These are phyloP conservation scores for Pestalotiopsis sp. DNA, from an alignment of 2,329 filamentous ascomycete species.

Conservation along the genomic window DNA sequence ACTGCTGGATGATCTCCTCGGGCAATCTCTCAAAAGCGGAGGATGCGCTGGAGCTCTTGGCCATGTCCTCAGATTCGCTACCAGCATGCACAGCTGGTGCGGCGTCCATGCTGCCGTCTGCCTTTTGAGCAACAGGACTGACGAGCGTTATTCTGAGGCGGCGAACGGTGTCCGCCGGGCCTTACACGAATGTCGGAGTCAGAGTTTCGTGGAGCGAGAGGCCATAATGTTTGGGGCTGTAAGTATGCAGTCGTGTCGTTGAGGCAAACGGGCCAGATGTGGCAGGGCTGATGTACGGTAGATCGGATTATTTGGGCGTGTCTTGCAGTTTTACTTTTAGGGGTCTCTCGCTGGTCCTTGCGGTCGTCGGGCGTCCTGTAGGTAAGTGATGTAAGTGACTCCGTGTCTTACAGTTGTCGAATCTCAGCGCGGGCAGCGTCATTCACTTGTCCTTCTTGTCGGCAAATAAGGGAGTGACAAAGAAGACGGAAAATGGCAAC, in stretches of 20 bases:
- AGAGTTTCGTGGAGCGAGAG: background rate
- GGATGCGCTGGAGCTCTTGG: conserved; percentile 14
- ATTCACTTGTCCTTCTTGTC: background rate
- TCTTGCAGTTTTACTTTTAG: background rate
- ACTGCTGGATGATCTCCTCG: conserved; percentile 73
- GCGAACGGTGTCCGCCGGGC: background rate
- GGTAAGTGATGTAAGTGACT: background rate
- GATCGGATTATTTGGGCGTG: background rate
- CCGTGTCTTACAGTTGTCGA: background rate
- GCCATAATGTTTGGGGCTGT: conserved; percentile 1
- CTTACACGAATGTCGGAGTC: background rate
- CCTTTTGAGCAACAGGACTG: background rate
- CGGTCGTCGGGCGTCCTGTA: background rate
- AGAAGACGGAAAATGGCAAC: background rate
- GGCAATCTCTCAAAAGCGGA: conserved; percentile 59
- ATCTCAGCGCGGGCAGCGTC: background rate
- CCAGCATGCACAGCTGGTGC: background rate
- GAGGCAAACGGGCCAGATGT: background rate
- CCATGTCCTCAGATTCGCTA: background rate
- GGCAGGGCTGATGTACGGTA: background rate
- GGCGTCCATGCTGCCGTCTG: background rate
- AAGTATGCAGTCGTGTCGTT: background rate
- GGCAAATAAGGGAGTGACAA: conserved; percentile 3
- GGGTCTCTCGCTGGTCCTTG: background rate
- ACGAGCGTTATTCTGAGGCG: background rate